A percentile compares a stretch with the other conserved stretches of the same genome.
Conservation (phyloP, 139 green algal genomes). For the Pleodorina starrii region DNA sequence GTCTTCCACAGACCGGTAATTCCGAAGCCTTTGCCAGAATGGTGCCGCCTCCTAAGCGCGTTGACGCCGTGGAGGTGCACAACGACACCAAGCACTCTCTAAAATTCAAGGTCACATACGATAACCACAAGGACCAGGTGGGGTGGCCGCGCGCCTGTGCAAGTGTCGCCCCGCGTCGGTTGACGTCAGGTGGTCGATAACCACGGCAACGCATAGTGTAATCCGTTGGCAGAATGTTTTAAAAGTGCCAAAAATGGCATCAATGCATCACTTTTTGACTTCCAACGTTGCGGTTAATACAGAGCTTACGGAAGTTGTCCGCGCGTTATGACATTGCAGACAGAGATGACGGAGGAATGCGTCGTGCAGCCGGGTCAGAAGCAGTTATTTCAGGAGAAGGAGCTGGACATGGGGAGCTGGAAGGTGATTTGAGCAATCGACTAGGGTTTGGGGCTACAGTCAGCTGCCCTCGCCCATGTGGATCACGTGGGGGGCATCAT, state of each 20-base stretch:
- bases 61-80: constrained; percentile 24
- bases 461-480: too few relatives aligned
- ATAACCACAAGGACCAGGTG: constrained; percentile 40
- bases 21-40: too few relatives aligned
- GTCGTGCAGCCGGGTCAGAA: neutral
- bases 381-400: neutral
- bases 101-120: constrained; percentile 22
- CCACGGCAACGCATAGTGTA: neutral
- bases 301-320: neutral
- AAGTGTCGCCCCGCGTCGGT: neutral
- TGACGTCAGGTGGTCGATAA: neutral
- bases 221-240: neutral
- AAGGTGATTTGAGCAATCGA: neutral
- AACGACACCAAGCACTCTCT: neutral
- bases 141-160: too few relatives aligned
- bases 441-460: too few relatives aligned
- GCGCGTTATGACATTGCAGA: neutral
- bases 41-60: constrained; percentile 34
- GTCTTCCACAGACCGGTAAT: too few relatives aligned
- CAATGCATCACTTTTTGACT: neutral
- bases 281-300: neutral
- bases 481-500: too few relatives aligned
- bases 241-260: too few relatives aligned
- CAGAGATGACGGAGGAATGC: neutral
- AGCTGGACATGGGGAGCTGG: constrained; percentile 37